phyloP scores from a whole-genome alignment of 495 filamentous ascomycete species.

The Cercophora sp. region DNA sequence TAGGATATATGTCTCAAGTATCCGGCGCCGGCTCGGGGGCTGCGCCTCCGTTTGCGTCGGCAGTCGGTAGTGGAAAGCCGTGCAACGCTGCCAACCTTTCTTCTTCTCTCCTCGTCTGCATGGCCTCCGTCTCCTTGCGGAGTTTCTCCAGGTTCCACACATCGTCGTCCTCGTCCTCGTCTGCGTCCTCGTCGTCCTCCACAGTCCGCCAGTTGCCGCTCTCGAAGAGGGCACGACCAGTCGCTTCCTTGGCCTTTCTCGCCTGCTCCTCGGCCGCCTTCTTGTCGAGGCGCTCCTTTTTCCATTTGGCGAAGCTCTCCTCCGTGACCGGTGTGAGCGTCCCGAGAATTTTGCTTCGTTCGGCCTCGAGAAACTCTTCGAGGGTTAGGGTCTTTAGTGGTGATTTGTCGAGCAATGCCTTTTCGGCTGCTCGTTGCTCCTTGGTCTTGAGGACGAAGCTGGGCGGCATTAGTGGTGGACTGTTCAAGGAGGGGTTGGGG shows the following conservation, averaged over 20 bases:
- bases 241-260: conserved; percentile 85
- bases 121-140: conserved; percentile 64
- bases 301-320: conserved; percentile 92
- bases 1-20: conserved; percentile 22
- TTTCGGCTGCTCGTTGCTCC: conserved; percentile 93
- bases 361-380: conserved; percentile 94
- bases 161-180: conserved; percentile 55
- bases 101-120: conserved; percentile 60
- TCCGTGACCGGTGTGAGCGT: conserved; percentile 87
- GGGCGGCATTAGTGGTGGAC: conserved; percentile 28
- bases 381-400: conserved; percentile 91
- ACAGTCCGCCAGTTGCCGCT: conserved; percentile 84
- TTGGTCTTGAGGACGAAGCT: conserved; percentile 97
- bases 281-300: conserved; percentile 89
- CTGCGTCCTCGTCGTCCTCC: conserved; percentile 59
- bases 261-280: conserved; percentile 90
- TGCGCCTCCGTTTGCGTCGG: conserved; percentile 2
- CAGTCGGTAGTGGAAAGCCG: conserved; percentile 15
- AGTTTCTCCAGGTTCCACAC: conserved; percentile 76
- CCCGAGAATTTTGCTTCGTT: conserved; percentile 89
- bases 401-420: conserved; percentile 95
- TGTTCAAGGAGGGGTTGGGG: no score
- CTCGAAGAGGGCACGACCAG: conserved; percentile 91
- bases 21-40: conserved; percentile 19
- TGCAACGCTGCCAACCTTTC: conserved; percentile 45